These are phyloP conservation scores for Fusarium nelsonii DNA, from an alignment of 2,329 filamentous ascomycete genomes.

Conservation along the genomic window DNA sequence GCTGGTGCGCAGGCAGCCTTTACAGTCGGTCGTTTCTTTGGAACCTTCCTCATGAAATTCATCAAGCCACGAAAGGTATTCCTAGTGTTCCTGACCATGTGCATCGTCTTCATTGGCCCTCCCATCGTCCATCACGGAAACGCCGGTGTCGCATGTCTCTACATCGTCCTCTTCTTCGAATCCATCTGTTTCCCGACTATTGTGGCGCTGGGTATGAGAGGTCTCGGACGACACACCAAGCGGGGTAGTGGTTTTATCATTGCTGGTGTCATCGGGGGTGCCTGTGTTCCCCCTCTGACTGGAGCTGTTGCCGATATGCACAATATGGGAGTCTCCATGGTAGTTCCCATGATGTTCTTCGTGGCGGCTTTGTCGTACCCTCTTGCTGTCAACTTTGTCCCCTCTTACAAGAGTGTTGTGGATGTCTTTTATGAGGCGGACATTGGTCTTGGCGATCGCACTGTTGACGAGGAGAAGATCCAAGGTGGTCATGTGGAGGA, in stretches of 20 bases:
- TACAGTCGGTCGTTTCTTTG: conserved; percentile 77
- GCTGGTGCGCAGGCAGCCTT: conserved; percentile 81
- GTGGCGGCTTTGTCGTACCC: conserved; percentile 68
- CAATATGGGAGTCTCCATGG: conserved; percentile 72
- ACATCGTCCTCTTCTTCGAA: conserved; percentile 81
- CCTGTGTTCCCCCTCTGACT: conserved; percentile 78
- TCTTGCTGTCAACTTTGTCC: conserved; percentile 74
- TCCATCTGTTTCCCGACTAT: conserved; percentile 86
- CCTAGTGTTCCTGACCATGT: conserved; percentile 71
- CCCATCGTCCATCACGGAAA: conserved; percentile 62
- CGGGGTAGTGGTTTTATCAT: conserved; percentile 78
- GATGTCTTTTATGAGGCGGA: conserved; percentile 67
- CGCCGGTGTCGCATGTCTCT: conserved; percentile 71
- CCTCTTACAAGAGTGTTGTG: conserved; percentile 71
- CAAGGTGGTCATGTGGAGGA: conserved; percentile 27
- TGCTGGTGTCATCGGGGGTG: conserved; percentile 78
- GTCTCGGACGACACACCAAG: conserved; percentile 81
- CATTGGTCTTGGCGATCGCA: conserved; percentile 54
- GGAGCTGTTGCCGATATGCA: conserved; percentile 75
- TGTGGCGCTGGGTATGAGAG: conserved; percentile 80
- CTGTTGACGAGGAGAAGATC: conserved; percentile 49
- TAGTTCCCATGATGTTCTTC: conserved; percentile 73
- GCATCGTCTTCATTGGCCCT: conserved; percentile 71
- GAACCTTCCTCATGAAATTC: conserved; percentile 75
- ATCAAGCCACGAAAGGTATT: conserved; percentile 76